Percentiles rank a stretch among this genome's conserved stretches.
Conservation (phyloP, 176 grass and related monocot species). For the Oryza glumipatula region DNA sequence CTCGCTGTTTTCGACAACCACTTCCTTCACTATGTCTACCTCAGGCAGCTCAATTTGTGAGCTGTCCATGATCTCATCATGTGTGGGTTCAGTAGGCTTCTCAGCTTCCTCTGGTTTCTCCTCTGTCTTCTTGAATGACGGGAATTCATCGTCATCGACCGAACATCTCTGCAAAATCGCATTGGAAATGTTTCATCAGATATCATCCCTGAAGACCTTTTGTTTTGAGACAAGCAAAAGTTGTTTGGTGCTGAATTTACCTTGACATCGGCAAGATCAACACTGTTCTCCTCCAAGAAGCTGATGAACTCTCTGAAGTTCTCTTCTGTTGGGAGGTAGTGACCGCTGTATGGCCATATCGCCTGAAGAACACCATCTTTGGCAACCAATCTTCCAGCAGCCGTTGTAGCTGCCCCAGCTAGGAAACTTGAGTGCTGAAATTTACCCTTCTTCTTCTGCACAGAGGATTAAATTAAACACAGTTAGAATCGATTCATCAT, state of each 20-base stretch:
- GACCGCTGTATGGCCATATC: conserved; percentile 99
- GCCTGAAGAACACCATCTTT: conserved; percentile 79
- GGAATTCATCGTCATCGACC: conserved; percentile 78
- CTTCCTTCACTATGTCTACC: conserved; percentile 41
- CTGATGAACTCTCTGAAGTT: conserved; percentile 92
- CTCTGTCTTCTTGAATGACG: conserved; percentile 41
- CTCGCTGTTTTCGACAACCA: neutral
- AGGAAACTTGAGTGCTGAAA: conserved; percentile 99
- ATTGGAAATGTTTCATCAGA: conserved; percentile 27
- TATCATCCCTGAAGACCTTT: neutral
- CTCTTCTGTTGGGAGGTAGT: conserved; percentile 92
- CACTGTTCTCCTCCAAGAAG: conserved; percentile 84
- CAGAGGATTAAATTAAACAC: conserved; percentile 25
- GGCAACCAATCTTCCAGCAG: conserved; percentile 84
- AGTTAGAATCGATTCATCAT: conserved; percentile 18
- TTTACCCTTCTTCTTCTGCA: conserved; percentile 89
- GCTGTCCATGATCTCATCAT: conserved; percentile 8
- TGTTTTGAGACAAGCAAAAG: neutral
- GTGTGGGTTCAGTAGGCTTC: conserved; percentile 1
- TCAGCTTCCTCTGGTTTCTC: conserved; percentile 11
- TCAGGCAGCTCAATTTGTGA: conserved; percentile 23
- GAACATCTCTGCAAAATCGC: conserved; percentile 63
- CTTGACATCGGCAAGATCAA: conserved; percentile 92
- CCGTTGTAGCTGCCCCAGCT: conserved; percentile 77
- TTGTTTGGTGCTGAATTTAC: conserved; percentile 37